Evolutionary conservation across 129 eudicot species (phyloP).

Genomic region (Artemisia argyi): DNA sequence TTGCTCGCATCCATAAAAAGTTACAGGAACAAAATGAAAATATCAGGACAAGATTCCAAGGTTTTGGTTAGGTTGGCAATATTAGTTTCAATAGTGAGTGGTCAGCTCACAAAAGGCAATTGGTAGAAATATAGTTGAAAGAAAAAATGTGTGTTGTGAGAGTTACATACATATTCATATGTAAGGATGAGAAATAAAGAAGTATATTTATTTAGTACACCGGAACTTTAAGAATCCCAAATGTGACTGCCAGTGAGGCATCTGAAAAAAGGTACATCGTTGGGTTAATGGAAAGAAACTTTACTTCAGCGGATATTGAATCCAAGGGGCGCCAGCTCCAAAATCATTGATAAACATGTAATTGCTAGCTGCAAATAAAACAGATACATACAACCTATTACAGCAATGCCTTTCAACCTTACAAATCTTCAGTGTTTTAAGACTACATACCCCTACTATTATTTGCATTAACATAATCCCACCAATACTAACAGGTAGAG

Average conservation of each 20-base stretch:
- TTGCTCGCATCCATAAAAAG: no score
- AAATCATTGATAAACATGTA: no score
- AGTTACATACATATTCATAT: background rate
- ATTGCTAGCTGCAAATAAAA: no score
- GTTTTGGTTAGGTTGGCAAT: background rate
- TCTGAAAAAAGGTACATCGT: no score
- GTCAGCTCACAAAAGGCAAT: background rate
- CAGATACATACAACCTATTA: background rate
- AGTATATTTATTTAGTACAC: background rate
- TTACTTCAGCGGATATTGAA: no score
- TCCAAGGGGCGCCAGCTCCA: no score
- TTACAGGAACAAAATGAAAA: background rate
- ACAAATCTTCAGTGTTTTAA: conserved; percentile 1
- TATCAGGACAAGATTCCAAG: background rate
- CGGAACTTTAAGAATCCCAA: background rate
- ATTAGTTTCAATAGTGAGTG: background rate
- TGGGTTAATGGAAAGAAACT: no score
- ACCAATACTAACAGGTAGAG: background rate
- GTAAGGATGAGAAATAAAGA: background rate
- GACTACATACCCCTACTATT: conserved; percentile 7
- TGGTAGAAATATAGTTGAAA: background rate
- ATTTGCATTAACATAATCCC: conserved; percentile 12
- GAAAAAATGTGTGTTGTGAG: no score
- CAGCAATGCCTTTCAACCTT: background rate
- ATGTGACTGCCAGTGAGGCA: background rate